Evolutionary conservation across 495 filamentous ascomycete genomes (phyloP).

Genomic region (Penicillium coprophilum): DNA sequence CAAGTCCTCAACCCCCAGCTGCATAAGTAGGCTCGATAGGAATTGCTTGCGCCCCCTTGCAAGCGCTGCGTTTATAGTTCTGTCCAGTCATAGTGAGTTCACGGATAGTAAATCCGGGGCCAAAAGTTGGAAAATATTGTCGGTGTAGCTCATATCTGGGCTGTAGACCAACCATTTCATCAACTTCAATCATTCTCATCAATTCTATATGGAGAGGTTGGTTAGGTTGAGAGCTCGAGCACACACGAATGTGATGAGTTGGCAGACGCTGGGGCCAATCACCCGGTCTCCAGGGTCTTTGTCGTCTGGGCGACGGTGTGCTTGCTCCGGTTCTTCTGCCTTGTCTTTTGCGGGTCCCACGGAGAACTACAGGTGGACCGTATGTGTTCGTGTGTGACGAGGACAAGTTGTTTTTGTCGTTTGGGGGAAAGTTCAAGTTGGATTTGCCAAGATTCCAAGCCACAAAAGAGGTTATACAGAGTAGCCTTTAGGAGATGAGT

Average conservation of each 20-base stretch:
- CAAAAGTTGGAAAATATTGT: not conserved
- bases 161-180: not conserved
- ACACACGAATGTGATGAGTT: slow-evolving; percentile 33
- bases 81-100: not conserved
- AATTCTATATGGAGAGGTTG: not conserved
- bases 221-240: not conserved
- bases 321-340: slow-evolving; percentile 11
- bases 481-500: not conserved
- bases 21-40: slow-evolving; percentile 17
- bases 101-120: not conserved
- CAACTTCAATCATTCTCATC: not conserved
- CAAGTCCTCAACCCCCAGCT: slow-evolving; percentile 1
- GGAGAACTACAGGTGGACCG: slow-evolving; percentile 18
- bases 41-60: slow-evolving; percentile 26
- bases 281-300: slow-evolving; percentile 12
- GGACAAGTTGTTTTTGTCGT: too few species aligned
- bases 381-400: slow-evolving; percentile 19
- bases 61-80: slow-evolving; percentile 2
- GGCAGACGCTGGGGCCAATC: slow-evolving; percentile 32
- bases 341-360: slow-evolving; percentile 15
- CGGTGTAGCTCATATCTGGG: not conserved
- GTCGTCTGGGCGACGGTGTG: slow-evolving; percentile 29
- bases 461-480: slow-evolving; percentile 1
- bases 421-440: not conserved
- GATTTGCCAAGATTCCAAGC: not conserved